These are phyloP conservation scores for Leishmania gerbilli DNA, from an alignment of 208 protist genomes.

Conservation along the genomic window DNA sequence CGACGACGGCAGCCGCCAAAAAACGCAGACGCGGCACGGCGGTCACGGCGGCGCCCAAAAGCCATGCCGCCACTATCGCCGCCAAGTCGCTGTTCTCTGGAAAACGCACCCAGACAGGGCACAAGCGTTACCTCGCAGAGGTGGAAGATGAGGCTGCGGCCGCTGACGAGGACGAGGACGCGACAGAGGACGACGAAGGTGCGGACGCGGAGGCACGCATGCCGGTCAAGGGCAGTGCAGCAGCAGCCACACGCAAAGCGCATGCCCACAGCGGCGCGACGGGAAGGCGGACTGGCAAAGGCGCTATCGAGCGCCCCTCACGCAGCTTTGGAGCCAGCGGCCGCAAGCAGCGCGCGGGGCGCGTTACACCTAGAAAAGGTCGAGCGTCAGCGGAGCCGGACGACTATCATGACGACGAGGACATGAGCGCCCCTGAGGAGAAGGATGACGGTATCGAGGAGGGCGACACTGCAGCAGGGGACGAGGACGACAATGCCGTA, in stretches of 20 bases:
- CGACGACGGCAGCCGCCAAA: neutral
- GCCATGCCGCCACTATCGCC: neutral
- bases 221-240: neutral
- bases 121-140: neutral
- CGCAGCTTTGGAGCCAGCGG: neutral
- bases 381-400: constrained; percentile 6
- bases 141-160: constrained; percentile 16
- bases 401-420: constrained; percentile 2
- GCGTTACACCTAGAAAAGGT: neutral
- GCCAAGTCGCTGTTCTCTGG: neutral
- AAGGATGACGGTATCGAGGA: neutral
- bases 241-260: constrained; percentile 8
- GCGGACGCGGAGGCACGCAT: constrained; percentile 17
- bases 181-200: constrained; percentile 18
- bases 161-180: constrained; percentile 26
- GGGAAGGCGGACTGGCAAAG: constrained; percentile 6
- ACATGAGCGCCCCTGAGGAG: neutral
- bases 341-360: constrained; percentile 2
- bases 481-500: neutral
- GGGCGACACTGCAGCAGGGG: neutral
- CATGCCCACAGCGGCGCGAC: neutral
- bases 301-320: neutral
- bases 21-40: neutral
- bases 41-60: neutral
- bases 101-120: neutral